Percentiles rank a stretch among this genome's conserved stretches.
phyloP scores from a whole-genome alignment of 140 eudicot genomes.

The Ambrosia hybrid region DNA sequence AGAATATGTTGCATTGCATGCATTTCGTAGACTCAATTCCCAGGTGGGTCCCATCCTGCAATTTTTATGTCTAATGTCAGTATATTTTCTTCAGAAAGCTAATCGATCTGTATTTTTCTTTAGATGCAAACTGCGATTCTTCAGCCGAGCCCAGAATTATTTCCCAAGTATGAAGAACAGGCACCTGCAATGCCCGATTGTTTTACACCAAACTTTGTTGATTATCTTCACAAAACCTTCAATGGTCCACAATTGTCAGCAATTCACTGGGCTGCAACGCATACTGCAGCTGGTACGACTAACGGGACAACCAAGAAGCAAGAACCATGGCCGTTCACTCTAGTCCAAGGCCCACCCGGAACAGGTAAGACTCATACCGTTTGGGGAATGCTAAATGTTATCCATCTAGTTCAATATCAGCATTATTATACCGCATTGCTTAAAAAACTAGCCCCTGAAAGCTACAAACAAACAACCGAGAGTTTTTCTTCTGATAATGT shows the following conservation, averaged over 20 bases:
- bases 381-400: slow-evolving; percentile 98
- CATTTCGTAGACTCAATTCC: slow-evolving; percentile 88
- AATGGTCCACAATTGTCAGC: slow-evolving; percentile 92
- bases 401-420: slow-evolving; percentile 97
- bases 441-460: slow-evolving; percentile 96
- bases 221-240: slow-evolving; percentile 70
- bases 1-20: slow-evolving; percentile 93
- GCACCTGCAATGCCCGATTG: slow-evolving; percentile 94
- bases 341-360: slow-evolving; percentile 99
- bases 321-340: slow-evolving; percentile 98
- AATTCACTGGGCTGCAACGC: slow-evolving; percentile 99
- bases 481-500: slow-evolving; percentile 51
- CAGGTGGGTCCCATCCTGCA: slow-evolving; percentile 50
- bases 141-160: slow-evolving; percentile 85
- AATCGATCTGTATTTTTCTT: slow-evolving; percentile 7
- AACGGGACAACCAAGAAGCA: slow-evolving; percentile 71
- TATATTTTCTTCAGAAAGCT: background rate
- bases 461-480: slow-evolving; percentile 85
- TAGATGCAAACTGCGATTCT: slow-evolving; percentile 99
- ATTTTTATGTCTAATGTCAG: background rate
- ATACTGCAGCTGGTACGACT: slow-evolving; percentile 92
- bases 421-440: slow-evolving; percentile 92
- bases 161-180: slow-evolving; percentile 92
- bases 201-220: slow-evolving; percentile 85
- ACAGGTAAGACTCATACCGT: slow-evolving; percentile 98